Base-by-base conservation (phyloP, 805 yeast species). In the Priceomyces haplophilus region DNA sequence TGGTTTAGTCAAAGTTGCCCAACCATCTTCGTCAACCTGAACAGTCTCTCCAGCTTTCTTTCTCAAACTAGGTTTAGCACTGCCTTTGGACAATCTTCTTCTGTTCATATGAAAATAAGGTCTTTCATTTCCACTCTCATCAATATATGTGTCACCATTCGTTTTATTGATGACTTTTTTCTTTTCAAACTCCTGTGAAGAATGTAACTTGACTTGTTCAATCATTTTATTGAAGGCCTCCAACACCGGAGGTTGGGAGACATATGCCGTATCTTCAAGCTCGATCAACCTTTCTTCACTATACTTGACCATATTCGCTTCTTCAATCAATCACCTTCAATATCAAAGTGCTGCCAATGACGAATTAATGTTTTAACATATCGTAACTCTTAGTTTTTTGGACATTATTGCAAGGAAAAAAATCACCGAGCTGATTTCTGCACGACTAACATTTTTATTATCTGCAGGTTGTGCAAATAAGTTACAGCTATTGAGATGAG, bases 21-120 rank as follows among this genome's bases (percentile, higher is more conserved):
- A 86, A 36, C 95, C 95, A 48, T 86, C 91, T 44, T 82, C 85
- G 58, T 85, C 95, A 27, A 83, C 76, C 46, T 69, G 73, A 45
- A 69, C 69, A 37, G 72, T 68, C 43, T 71, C 69, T 43, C 67
- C 75, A 44, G 75, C 69, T 64, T 76, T 76, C 58, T 77, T 81
- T 58, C 82, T 76, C 56, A 82, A 73, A 53, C 72, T 73, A 42
- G 85, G 85, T 52, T 59, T 63, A 38, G 52, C 49, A 4, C 55
- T 55, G n/a, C 66, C 56, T 45, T 69, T 66, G 11, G 88, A 82
- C 49, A 79, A 77, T 72, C 88, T 80, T 69, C 89, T 77, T 58
- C 81, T 72, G 59, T 69, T 69, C 64, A 73, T 66, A 52, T 68
- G 73, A 45, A 53, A 62, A 59, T 71, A 71, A 2, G 75, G 65